A percentile compares a stretch with the other conserved stretches of the same genome.
Conservation (phyloP, 805 yeast species). For the Starmerella vitae region DNA sequence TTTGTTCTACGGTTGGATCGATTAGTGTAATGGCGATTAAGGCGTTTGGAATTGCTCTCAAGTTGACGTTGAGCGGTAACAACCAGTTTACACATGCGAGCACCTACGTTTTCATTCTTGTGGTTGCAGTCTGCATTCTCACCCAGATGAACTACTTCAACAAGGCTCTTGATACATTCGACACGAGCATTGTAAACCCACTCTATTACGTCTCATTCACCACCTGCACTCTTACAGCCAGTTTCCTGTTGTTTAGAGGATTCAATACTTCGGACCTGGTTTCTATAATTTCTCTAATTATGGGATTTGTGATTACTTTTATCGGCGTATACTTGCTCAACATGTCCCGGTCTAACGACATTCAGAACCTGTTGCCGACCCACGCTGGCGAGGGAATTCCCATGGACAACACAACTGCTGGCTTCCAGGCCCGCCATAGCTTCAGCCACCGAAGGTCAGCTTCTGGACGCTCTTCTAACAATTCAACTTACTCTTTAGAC, state of each 20-base stretch:
- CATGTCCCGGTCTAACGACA: conserved; percentile 44
- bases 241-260: conserved; percentile 73
- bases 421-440: conserved; percentile 62
- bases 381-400: conserved; percentile 61
- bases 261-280: conserved; percentile 73
- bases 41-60: conserved; percentile 85
- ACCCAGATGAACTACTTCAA: conserved; percentile 91
- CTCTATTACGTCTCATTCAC: conserved; percentile 84
- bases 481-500: conserved; percentile 9
- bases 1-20: conserved; percentile 82
- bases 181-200: conserved; percentile 84
- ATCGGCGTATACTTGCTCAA: conserved; percentile 76
- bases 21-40: conserved; percentile 83
- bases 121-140: conserved; percentile 66
- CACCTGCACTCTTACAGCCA: conserved; percentile 72
- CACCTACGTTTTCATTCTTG: conserved; percentile 65
- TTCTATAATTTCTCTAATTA: conserved; percentile 64
- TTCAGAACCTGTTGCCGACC: conserved; percentile 28
- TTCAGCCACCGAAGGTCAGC: conserved; percentile 36
- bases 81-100: conserved; percentile 78
- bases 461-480: conserved; percentile 7
- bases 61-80: conserved; percentile 68
- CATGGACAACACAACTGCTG: conserved; percentile 70
- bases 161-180: conserved; percentile 86
- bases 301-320: conserved; percentile 78